Evolutionary conservation across 1,139 yeast species (phyloP).

Genomic region (Protomyces lactucae-debilis): DNA sequence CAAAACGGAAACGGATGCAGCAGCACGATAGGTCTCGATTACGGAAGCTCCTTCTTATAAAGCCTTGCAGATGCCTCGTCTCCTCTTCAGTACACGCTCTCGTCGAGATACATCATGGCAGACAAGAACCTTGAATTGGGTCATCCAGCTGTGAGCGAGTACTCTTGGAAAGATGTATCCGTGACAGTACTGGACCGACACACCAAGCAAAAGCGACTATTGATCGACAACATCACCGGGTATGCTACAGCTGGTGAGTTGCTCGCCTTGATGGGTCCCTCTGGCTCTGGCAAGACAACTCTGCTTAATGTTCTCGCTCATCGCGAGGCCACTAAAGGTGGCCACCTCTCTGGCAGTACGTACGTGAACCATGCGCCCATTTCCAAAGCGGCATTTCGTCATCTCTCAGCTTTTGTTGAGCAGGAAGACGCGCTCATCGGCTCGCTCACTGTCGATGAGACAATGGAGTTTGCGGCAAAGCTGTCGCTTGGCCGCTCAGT

Average conservation of each 20-base stretch:
- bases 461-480: slow-evolving; percentile 52
- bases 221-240: slow-evolving; percentile 55
- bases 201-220: neutral
- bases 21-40: too few species aligned
- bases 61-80: too few species aligned
- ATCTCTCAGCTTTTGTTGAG: slow-evolving; percentile 55
- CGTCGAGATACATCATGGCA: neutral
- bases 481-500: slow-evolving; percentile 35
- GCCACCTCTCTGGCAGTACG: slow-evolving; percentile 69
- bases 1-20: too few species aligned
- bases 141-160: neutral
- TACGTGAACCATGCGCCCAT: slow-evolving; percentile 62
- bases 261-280: slow-evolving; percentile 63
- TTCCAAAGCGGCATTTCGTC: slow-evolving; percentile 58
- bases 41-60: too few species aligned
- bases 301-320: slow-evolving; percentile 58
- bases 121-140: neutral
- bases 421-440: slow-evolving; percentile 56
- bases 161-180: neutral
- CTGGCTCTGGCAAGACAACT: slow-evolving; percentile 66
- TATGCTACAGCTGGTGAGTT: slow-evolving; percentile 63
- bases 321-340: slow-evolving; percentile 44
- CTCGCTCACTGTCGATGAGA: slow-evolving; percentile 52
- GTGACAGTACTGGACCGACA: neutral
- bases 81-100: too few species aligned